Percentiles rank a stretch among this genome's conserved stretches.
These are phyloP conservation scores for Erythrobasidium yunnanense DNA, from an alignment of 768 basidiomycete species.

Conservation along the genomic window DNA sequence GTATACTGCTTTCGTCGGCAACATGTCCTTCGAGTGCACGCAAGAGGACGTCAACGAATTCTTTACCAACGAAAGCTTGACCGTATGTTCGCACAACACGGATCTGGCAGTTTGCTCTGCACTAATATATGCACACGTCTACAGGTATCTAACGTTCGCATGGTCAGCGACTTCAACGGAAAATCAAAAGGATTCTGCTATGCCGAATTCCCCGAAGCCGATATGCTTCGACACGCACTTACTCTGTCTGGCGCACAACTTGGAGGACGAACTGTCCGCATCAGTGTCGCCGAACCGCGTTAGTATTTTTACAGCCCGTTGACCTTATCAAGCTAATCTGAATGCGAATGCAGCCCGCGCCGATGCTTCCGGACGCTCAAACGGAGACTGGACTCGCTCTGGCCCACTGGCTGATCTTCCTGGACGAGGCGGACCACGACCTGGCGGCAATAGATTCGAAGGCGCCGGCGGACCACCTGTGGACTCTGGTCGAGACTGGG, in stretches of 20 bases:
- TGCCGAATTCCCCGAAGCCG: slow-evolving; percentile 80
- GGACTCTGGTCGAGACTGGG: slow-evolving; percentile 29
- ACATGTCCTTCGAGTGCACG: slow-evolving; percentile 81
- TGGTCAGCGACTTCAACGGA: slow-evolving; percentile 83
- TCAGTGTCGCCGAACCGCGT: slow-evolving; percentile 95
- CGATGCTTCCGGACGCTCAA: slow-evolving; percentile 42
- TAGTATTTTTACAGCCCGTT: slow-evolving; percentile 43
- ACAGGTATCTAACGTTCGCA: slow-evolving; percentile 73
- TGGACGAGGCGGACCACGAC: slow-evolving; percentile 42
- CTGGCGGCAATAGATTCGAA: slow-evolving; percentile 28
- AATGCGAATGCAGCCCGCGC: slow-evolving; percentile 57
- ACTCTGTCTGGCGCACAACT: slow-evolving; percentile 59
- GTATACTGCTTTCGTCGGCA: slow-evolving; percentile 93
- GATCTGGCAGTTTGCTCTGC: not conserved
- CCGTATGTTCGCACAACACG: not conserved
- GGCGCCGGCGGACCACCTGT: slow-evolving; percentile 31
- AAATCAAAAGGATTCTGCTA: slow-evolving; percentile 98
- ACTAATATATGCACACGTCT: not conserved
- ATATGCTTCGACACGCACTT: slow-evolving; percentile 74
- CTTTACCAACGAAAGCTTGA: slow-evolving; percentile 47
- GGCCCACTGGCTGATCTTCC: slow-evolving; percentile 29
- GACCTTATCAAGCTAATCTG: not conserved
- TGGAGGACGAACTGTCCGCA: slow-evolving; percentile 67
- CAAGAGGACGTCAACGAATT: slow-evolving; percentile 71
- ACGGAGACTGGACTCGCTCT: slow-evolving; percentile 45